Evolutionary conservation across 495 filamentous ascomycete species (phyloP), one percentile per base, ranked within the genome.

Genomic region (Aspergillus hancockii): DNA sequence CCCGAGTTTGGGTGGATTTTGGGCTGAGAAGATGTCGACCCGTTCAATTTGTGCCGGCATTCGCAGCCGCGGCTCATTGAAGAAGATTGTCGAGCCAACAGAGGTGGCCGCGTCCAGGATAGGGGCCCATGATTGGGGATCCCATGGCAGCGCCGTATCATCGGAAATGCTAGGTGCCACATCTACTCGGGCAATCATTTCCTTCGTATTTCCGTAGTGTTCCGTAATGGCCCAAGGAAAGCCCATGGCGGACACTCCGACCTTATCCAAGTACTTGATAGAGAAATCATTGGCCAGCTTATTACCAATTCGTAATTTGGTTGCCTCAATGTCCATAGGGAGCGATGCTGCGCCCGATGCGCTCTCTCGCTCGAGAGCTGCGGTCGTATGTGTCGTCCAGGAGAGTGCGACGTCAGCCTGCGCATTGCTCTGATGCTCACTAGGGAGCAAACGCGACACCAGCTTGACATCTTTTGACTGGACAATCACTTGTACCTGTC

Each of bases 71-170:
- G 78, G 74, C n/a, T 64, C 51, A 22, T 71, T 57, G 57, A 58
- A 73, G 64, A 80, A 80, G 31, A 81, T 55, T 16, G 75, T 75
- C 2, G 76, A 80, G 21, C 73, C 75, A 22, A 81, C 61, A 0
- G 78, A 81, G 3, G 78, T 79, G 8, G 78, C 78, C 12, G 78
- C 68, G 65, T 81, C 76, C 23, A 80, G 57, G 14, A 79, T 66
- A 0, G 76, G 67, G 9, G 78, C 78, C 77, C 77, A 79, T 16
- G 78, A 81, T 0, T 50, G 25, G 0, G 62, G 1, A 54, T 74
- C 66, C 76, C 76, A 77, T 12, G 68, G 62, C 8, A 71, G 31
- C 1, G 25, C 10, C 2, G 30, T 52, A 1, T 67, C 71, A 32
- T 31, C 50, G 8, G 62, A 8, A 22, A 54, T 22, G 43, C 28